Conservation (phyloP, 331 rosid genomes). For the Malus hybrid region DNA sequence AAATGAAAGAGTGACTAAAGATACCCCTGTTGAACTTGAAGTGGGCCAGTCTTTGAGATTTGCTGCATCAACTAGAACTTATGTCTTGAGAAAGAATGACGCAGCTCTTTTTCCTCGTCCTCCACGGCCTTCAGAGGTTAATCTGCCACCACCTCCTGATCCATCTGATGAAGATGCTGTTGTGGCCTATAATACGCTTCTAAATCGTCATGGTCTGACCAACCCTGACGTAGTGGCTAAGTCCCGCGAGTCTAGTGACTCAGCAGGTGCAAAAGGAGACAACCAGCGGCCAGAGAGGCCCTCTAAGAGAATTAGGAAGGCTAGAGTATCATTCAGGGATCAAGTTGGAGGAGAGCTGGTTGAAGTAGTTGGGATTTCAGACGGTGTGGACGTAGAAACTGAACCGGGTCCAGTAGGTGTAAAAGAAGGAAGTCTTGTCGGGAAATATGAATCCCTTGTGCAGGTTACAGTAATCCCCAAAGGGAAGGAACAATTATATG, state of each 20-base stretch:
- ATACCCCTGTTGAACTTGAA: constrained; percentile 89
- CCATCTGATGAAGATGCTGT: constrained; percentile 92
- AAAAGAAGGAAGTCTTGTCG: constrained; percentile 96
- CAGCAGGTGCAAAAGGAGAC: constrained; percentile 27
- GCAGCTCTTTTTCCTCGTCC: constrained; percentile 86
- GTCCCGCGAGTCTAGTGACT: constrained; percentile 31
- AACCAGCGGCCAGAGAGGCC: constrained; percentile 44
- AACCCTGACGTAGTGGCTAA: constrained; percentile 36
- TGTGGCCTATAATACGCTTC: constrained; percentile 75
- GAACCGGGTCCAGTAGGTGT: constrained; percentile 96
- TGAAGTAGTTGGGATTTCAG: constrained; percentile 86
- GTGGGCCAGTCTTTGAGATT: constrained; percentile 90
- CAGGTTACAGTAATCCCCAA: constrained; percentile 85
- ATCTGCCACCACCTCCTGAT: constrained; percentile 85
- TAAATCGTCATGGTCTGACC: constrained; percentile 77
- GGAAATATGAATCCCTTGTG: constrained; percentile 91
- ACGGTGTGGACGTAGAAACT: constrained; percentile 88
- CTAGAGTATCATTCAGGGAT: constrained; percentile 81
- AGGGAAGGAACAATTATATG: constrained; percentile 67
- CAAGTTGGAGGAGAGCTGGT: constrained; percentile 92
- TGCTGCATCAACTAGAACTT: constrained; percentile 89
- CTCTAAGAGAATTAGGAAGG: constrained; percentile 62
- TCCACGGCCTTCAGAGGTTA: constrained; percentile 44
- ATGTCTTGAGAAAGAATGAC: constrained; percentile 68
- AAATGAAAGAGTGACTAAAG: constrained; percentile 82